Base-by-base conservation (phyloP, 176 grass and related monocot genomes). In the Oryza glumipatula region DNA sequence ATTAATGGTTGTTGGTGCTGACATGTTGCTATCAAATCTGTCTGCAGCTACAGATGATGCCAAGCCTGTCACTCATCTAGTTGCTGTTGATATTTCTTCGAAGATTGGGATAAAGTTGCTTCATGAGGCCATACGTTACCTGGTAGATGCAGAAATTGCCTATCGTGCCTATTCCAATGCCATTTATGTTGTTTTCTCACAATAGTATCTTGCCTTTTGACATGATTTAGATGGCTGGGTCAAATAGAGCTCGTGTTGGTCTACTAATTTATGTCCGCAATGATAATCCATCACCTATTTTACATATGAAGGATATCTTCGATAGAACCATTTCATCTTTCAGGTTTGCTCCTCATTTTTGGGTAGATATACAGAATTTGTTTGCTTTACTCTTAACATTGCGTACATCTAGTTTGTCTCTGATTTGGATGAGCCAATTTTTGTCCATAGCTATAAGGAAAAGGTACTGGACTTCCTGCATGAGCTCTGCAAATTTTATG, bases 1-100 rank as follows among this genome's bases (percentile, higher is more conserved):
- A 38, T 74, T 19, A 68, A 80, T 81, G 35, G 46, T 64, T 41
- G 69, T 66, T 77, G 5, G 38, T 78, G 58, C 75, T 93, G 60
- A 91, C 68, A 77, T 60, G n/a, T 65, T 77, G 30, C 72, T 83
- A 11, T 79, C 61, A 65, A 85, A 89, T 87, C 52, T 89, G 1
- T 93, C 43, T 89, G 44, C 85, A 98, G 96, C 83, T 82, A 70
- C 70, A 79, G 91, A 98, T 92, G 93, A 95, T 80, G 65, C 58
- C 49, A 98, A 95, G 73, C 89, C 93, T 49, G 71, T 98, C 67
- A 98, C 96, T 73, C 96, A 98, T 91, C 93, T 98, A 86, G 86
- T 98, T 82, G 89, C 88, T 76, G 60, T 98, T 85, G 89, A 95
- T 92, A 56, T 92, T 88, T 86, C 91, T 56, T 98, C 91, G 39